These are phyloP conservation scores for Medicago truncatula DNA, from an alignment of 306 rosid genomes.

Conservation along the genomic window MtrunA17r5.0-ANR NC_053044.1:12843501-12844000, in stretches of 20 bases:
- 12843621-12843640: conserved; percentile 19
- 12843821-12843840: conserved; percentile 2
- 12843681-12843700: background rate
- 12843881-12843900: background rate
- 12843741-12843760: conserved; percentile 6
- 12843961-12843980: conserved; percentile 25
- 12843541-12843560: conserved; percentile 8
- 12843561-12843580: conserved; percentile 24
- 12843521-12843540: background rate
- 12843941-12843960: background rate
- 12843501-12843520: conserved; percentile 16
- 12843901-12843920: conserved; percentile 23
- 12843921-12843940: background rate
- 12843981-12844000: conserved; percentile 43
- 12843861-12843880: background rate
- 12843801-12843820: conserved; percentile 7
- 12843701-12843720: background rate
- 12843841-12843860: background rate
- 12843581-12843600: conserved; percentile 8
- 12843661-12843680: conserved; percentile 5
- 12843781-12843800: conserved; percentile 7
- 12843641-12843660: conserved; percentile 11
- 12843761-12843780: conserved; percentile 1
- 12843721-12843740: conserved; percentile 13
- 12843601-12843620: conserved; percentile 17